Evolutionary conservation across 2,329 filamentous ascomycete genomes (phyloP), one percentile per base, ranked within the genome.

Genomic region (Meredithiella fracta): DNA sequence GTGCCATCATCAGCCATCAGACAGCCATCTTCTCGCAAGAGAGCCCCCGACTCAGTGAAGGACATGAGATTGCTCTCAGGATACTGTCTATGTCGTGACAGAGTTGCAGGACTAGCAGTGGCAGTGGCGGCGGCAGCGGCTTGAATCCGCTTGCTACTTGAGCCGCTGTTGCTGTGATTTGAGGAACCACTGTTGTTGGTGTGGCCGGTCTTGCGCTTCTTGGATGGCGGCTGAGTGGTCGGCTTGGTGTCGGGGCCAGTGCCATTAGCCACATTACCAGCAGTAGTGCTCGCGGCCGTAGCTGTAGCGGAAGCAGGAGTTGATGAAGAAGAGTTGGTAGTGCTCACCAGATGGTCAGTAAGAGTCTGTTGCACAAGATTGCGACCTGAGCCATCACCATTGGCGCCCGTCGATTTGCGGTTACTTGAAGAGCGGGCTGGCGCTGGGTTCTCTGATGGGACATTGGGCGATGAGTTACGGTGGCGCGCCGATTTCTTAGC

Each of bases 1-100:
- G 88, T 92, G 61, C 92, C 92, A 71, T 97, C 89, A 67, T 98
- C 92, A 59, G 92, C 87, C 62, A 85, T 78, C 66, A 98, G 76
- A 65, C 83, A 83, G 56, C 86, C 86, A 63, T 90, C 76, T 17
- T 58, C 53, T 64, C 85, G 83, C 58, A 90, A 75, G 58, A 75
- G 76, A 52, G 78, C 79, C 58, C 80, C 78, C 64, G 77, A 80
- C 60, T 80, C 80, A 60, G 87, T 83, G 69, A 97, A 97, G 47
- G 79, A 88, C 71, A 96, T 78, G 81, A 97, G 83, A 68, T 94
- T 96, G 54, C 86, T 84, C 64, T 88, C 82, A 60, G 78, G 74
- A 26, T 53, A 58, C 22, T 44, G 51, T 6, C 40, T 54, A 26
- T 55, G 56, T 14, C 47, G 56, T 22, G 40, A 44, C 20, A n/a